Conservation (phyloP, 2,329 filamentous ascomycete genomes). For the Ophiostoma angusticollis region DNA sequence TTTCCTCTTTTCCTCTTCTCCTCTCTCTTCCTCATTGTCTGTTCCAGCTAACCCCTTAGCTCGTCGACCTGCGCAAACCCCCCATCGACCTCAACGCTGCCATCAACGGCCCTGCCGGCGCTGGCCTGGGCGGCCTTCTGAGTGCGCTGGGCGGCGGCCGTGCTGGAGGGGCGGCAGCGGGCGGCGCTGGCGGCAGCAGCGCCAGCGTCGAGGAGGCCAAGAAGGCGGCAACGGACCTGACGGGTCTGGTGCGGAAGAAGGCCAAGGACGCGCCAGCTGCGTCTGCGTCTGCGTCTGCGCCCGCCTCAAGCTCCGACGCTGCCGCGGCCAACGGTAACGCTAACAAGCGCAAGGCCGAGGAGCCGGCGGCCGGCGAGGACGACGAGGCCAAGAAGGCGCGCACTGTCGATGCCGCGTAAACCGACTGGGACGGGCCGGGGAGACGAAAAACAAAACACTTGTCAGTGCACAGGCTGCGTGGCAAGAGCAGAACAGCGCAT, state of each 20-base stretch:
- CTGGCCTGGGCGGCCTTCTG: constrained; percentile 45
- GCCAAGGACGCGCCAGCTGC: constrained; percentile 24
- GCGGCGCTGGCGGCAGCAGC: constrained; percentile 29
- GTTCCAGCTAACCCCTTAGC: constrained; percentile 25
- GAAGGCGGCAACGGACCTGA: constrained; percentile 60
- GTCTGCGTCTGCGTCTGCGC: constrained; percentile 16
- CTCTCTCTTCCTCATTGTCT: neutral
- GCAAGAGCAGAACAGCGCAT: too few relatives aligned
- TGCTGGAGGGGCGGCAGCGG: too few relatives aligned
- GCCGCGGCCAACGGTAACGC: constrained; percentile 21
- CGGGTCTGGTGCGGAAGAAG: constrained; percentile 61
- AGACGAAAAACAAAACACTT: too few relatives aligned
- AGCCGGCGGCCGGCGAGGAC: constrained; percentile 17
- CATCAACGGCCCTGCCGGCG: constrained; percentile 36
- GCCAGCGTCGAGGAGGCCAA: constrained; percentile 59
- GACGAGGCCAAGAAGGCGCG: constrained; percentile 25
- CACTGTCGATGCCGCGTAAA: constrained; percentile 4
- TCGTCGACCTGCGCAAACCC: constrained; percentile 55
- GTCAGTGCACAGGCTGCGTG: too few relatives aligned
- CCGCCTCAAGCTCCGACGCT: too few relatives aligned
- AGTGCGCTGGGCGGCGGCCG: constrained; percentile 34
- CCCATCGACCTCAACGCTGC: constrained; percentile 45
- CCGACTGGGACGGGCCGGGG: too few relatives aligned
- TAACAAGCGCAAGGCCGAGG: constrained; percentile 32
- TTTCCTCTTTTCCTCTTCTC: neutral